Evolutionary conservation across 2,329 filamentous ascomycete genomes (phyloP), one percentile per base, ranked within the genome.

Genomic region (Beauveria medogensis): DNA sequence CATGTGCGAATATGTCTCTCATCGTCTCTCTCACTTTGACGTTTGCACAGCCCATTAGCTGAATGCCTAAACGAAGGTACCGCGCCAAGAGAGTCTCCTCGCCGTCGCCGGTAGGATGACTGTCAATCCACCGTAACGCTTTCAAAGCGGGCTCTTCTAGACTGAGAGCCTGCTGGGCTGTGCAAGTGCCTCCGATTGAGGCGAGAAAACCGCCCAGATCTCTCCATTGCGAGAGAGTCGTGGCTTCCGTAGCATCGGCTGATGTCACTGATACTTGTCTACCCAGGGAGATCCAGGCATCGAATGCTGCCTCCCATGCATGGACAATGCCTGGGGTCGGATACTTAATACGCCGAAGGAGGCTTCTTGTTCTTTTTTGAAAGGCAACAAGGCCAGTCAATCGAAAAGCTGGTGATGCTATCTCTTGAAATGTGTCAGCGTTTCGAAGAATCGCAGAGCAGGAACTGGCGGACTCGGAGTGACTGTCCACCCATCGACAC

Each of bases 381-480:
- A 89, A 89, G 2, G 86, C 86, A 12, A 89, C 86, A 8, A 88
- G 72, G 1, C 86, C 86, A 8, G 86, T 89, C 66, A 89, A 86
- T 30, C 84, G 78, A 67, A 88, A 89, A 1, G 79, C 80, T 47
- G 80, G 82, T 1, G 85, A 86, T 1, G 84, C 80, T 56, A 89
- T 82, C 64, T 88, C 85, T 26, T 77, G 73, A 63, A 85, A 88
- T 2, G 85, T 74, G 7, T 84, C 80, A 40, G 78, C 77, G 64
- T 89, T 89, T 41, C 83, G 81, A 51, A 87, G 75, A 16, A 86
- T 72, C 0, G 82, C 77, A 20, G 78, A 72, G 10, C 80, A 75
- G 3, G 78, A 73, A 64, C 84, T 84, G 18, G 76, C 72, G 3
- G 79, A 73, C 59, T 81, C 78, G 30, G 77, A 75, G 24, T 77